Base-by-base conservation (phyloP, 1,284 basidiomycete genomes). In the Apiotrichum sp. region DNA sequence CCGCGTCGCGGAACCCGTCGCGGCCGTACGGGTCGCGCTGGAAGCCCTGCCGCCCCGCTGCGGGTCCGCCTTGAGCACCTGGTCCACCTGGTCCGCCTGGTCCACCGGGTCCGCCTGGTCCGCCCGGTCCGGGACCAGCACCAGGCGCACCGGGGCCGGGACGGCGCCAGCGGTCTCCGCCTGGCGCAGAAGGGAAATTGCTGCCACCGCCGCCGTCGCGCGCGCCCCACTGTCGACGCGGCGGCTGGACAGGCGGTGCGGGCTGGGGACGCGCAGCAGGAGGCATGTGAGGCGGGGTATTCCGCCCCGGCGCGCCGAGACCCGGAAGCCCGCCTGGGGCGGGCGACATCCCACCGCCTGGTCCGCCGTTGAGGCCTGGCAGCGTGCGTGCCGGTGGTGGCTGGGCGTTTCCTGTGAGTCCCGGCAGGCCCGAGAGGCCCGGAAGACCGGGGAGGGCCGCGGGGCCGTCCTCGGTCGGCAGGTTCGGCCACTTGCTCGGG, bases 131-230 rank as follows among this genome's bases (percentile, higher is more conserved):
- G 10, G 35, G 43, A 31, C 32, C 32, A 29, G 32, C 38, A 33
- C 36, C 52, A 52, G 1, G 6, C 5, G 31, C 9, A 32, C 43
- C 43, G 54, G 41, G 31, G 8, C 31, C 42, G 11, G 47, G 39
- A 9, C 48, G 48, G 29, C 39, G 48, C 48, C 48, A 50, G 11
- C 48, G 38, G 40, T 49, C 47, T 6, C 47, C 47, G 10, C 29
- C 13, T 3, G 11, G 31, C 13, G 35, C 40, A 5, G 33, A 40
- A 45, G 31, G 52, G 3, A 52, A 48, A 32, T 36, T 47, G 2
- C 40, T 42, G 34, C 51, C 54, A 43, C 49, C 49, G 34, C 48
- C 42, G 10, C 53, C 52, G 5, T 56, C 58, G 40, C 65, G 66
- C 34, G 54, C 49, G 13, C 52, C 53, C 57, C 49, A 51, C 40